These are phyloP conservation scores for Metschnikowia henanensis DNA, from an alignment of 805 yeast species.

Conservation along the genomic window DNA sequence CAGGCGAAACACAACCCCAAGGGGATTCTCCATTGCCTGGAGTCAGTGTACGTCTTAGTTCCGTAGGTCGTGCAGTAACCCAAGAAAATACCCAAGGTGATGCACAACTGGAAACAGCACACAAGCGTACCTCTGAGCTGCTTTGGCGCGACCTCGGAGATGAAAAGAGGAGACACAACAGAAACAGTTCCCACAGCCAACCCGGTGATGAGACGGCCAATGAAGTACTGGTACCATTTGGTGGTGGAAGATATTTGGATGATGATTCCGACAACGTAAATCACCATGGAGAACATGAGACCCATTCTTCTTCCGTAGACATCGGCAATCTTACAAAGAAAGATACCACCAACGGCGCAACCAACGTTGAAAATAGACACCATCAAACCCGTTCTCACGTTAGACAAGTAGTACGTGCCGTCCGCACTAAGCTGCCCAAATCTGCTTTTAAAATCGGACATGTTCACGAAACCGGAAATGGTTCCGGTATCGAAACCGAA, in stretches of 20 bases:
- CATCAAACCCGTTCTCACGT: slow-evolving; percentile 51
- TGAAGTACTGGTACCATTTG: slow-evolving; percentile 57
- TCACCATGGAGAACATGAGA: slow-evolving; percentile 49
- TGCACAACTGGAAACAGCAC: slow-evolving; percentile 66
- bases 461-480: slow-evolving; percentile 67
- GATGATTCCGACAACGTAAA: slow-evolving; percentile 60
- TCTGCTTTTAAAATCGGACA: slow-evolving; percentile 51
- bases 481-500: slow-evolving; percentile 84
- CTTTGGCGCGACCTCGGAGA: slow-evolving; percentile 70
- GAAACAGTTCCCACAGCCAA: slow-evolving; percentile 72
- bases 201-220: slow-evolving; percentile 66
- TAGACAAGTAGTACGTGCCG: slow-evolving; percentile 45
- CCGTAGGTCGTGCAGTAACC: slow-evolving; percentile 71
- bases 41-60: slow-evolving; percentile 50
- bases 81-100: slow-evolving; percentile 68
- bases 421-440: slow-evolving; percentile 46
- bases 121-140: slow-evolving; percentile 71
- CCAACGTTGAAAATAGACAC: slow-evolving; percentile 64
- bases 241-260: slow-evolving; percentile 58
- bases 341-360: slow-evolving; percentile 71
- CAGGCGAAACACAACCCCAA: slow-evolving; percentile 49
- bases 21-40: slow-evolving; percentile 70
- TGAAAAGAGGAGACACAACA: slow-evolving; percentile 64
- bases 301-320: slow-evolving; percentile 59
- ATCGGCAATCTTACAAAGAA: slow-evolving; percentile 59